Conservation (phyloP, 306 rosid species). For the Parietaria judaica region DNA sequence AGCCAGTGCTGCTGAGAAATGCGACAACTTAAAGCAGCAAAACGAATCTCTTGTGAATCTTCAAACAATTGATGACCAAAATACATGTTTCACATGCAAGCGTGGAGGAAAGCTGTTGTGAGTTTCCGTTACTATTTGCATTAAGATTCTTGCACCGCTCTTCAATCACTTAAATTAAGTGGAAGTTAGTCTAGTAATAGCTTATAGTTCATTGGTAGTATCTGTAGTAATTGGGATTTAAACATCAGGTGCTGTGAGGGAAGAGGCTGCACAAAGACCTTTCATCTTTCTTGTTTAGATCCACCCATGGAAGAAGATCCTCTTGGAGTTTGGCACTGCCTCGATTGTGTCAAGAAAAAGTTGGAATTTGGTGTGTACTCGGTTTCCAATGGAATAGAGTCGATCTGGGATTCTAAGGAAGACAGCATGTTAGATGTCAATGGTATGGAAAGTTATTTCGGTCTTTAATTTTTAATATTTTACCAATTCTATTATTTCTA, state of each 20-base stretch:
- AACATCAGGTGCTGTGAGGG: conserved; percentile 60
- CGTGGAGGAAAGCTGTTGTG: conserved; percentile 65
- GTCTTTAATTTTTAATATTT: conserved; percentile 3
- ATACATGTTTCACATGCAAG: conserved; percentile 49
- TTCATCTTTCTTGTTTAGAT: conserved; percentile 63
- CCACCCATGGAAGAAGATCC: conserved; percentile 51
- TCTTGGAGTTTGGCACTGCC: conserved; percentile 63
- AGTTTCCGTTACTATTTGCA: conserved; percentile 36
- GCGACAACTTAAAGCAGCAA: conserved; percentile 25
- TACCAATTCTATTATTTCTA: not conserved
- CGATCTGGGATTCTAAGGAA: conserved; percentile 41
- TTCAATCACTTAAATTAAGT: not conserved
- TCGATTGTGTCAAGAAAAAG: conserved; percentile 46
- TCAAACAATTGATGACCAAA: conserved; percentile 22
- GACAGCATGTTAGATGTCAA: conserved; percentile 26
- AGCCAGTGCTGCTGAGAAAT: conserved; percentile 22
- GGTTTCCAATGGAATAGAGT: conserved; percentile 57
- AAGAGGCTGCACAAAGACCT: conserved; percentile 47
- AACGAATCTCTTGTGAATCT: conserved; percentile 30
- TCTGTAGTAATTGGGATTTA: not conserved
- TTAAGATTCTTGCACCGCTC: conserved; percentile 18
- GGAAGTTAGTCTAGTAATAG: not conserved
- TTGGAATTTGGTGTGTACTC: conserved; percentile 50
- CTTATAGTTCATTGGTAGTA: not conserved
- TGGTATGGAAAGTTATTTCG: conserved; percentile 32